Base-by-base conservation (phyloP, 345 rosid genomes). In the Heritiera littoralis region DNA sequence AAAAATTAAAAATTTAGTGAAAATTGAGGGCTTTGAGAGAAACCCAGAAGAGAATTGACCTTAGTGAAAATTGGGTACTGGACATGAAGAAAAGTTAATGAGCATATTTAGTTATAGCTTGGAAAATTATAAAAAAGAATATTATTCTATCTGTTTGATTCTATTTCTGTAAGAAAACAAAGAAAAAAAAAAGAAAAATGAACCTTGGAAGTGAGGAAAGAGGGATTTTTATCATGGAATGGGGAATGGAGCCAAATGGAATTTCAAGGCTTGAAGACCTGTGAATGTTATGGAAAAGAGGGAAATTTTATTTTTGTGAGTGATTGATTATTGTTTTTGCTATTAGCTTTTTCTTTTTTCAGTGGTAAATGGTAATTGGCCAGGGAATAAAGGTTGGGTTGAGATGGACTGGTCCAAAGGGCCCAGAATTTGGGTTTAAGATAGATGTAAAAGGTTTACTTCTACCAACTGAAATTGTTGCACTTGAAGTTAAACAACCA, bases 31-130 rank as follows among this genome's bases (percentile, higher is more conserved):
- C 79, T 77, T 74, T 75, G 77, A 79, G 18, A 65, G 76, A 63
- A 45, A 49, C 75, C 63, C 81, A 77, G 83, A 81, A 51, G 80
- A 78, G 71, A 48, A 81, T 58, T 60, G 77, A 83, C 85, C 86
- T 85, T 72, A 80, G 79, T 72, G 63, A 78, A 81, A 82, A 51
- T 35, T 76, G 84, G 84, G 78, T 15, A 52, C 43, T 49, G n/a
- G 79, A 75, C 54, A 41, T 72, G 71, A 41, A 48, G 74, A n/a
- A 54, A 79, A 35, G 3, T 68, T 18, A 74, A 73, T 17, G 55
- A 79, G 55, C 64, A 73, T 23, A 38, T 55, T n/a, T 51, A 73
- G 64, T 55, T 55, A 56, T 11, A 55, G 51, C n/a, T 71, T 71
- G 72, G 72, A 2, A 10, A 23, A 23, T 23, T n/a, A 8, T 15